Conservation (phyloP, 2,329 filamentous ascomycete genomes). For the Stagonosporopsis rhizophila region DNA sequence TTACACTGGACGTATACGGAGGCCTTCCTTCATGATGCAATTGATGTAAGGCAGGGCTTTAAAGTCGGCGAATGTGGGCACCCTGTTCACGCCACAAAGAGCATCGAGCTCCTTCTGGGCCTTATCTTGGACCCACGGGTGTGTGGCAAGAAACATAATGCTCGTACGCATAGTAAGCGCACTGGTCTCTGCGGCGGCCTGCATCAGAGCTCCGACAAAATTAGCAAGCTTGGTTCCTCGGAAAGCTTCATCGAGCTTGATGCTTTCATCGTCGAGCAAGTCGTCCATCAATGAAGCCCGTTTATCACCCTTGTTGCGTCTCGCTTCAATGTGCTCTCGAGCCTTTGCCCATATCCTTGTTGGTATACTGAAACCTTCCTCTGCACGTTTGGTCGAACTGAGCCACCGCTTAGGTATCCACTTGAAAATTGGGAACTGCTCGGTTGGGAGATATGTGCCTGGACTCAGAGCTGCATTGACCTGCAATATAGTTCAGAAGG, state of each 20-base stretch:
- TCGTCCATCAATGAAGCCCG: slow-evolving; percentile 36
- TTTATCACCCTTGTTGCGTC: slow-evolving; percentile 31
- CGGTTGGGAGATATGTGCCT: slow-evolving; percentile 31
- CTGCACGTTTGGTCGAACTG: slow-evolving; percentile 21
- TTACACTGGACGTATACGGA: slow-evolving; percentile 37
- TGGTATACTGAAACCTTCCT: slow-evolving; percentile 21
- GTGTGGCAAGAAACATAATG: slow-evolving; percentile 32
- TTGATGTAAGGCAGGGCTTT: slow-evolving; percentile 39
- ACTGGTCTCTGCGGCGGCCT: slow-evolving; percentile 35
- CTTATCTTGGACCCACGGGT: slow-evolving; percentile 31
- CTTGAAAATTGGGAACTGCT: slow-evolving; percentile 37
- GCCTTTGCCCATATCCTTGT: slow-evolving; percentile 29
- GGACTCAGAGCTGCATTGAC: slow-evolving; percentile 22
- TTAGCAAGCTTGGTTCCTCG: slow-evolving; percentile 25
- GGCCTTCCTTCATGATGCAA: slow-evolving; percentile 40
- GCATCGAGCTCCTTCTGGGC: slow-evolving; percentile 30
- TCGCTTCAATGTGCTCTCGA: slow-evolving; percentile 23
- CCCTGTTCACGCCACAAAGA: slow-evolving; percentile 25
- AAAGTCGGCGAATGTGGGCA: slow-evolving; percentile 35
- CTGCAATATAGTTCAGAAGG: neutral
- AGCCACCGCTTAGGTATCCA: slow-evolving; percentile 29
- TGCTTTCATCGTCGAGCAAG: slow-evolving; percentile 28
- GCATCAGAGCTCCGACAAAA: slow-evolving; percentile 29
- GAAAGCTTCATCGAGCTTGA: slow-evolving; percentile 21
- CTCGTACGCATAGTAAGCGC: slow-evolving; percentile 25